phyloP scores from a whole-genome alignment of 2,329 filamentous ascomycete genomes.

The Ophiosphaerella herpotricha region DNA sequence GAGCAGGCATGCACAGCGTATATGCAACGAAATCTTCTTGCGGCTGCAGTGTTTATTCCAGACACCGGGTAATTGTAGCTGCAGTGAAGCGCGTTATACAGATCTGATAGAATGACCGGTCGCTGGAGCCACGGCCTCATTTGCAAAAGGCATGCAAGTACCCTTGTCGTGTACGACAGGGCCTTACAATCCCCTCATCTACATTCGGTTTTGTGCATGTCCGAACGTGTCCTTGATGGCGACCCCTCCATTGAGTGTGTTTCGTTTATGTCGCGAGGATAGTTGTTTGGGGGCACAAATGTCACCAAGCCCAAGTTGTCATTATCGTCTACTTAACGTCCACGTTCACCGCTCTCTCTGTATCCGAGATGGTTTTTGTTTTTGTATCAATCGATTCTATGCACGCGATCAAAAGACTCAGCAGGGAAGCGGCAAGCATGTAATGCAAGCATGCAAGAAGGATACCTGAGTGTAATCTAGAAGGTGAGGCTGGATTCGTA shows the following conservation, averaged over 20 bases:
- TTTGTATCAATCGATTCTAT: background rate
- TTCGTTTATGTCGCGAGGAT: constrained; percentile 2
- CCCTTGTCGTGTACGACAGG: constrained; percentile 12
- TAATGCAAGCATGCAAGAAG: background rate
- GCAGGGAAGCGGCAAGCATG: no score
- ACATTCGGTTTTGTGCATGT: constrained; percentile 12
- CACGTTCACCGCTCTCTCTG: no score
- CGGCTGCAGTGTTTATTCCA: constrained; percentile 3
- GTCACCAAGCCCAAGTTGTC: background rate
- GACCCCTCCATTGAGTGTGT: background rate
- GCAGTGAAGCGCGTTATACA: constrained; percentile 1
- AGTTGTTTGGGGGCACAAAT: background rate
- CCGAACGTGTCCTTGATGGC: constrained; percentile 4
- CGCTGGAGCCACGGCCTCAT: constrained; percentile 4
- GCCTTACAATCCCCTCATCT: constrained; percentile 11
- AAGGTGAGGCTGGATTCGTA: constrained; percentile 7
- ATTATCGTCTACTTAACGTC: no score
- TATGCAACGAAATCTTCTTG: constrained; percentile 4
- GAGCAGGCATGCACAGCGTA: background rate
- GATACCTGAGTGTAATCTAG: background rate
- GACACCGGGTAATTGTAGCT: constrained; percentile 7
- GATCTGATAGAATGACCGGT: constrained; percentile 1
- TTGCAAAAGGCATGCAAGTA: constrained; percentile 10
- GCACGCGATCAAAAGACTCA: background rate
- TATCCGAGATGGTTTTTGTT: no score